Conservation (phyloP, 1,139 yeast species). For the Hyphopichia buzzinii region DNA sequence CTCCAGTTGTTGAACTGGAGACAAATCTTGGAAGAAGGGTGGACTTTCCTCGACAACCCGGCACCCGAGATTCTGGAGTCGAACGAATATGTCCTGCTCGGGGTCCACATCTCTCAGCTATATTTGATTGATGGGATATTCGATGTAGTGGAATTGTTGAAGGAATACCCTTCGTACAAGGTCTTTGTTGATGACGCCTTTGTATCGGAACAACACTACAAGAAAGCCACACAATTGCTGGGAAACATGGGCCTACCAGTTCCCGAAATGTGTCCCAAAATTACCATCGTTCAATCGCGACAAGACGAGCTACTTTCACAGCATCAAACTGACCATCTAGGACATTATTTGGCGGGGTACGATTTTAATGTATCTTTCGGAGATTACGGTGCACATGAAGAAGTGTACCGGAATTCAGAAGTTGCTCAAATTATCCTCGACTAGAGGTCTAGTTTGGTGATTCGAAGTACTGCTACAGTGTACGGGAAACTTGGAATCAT, state of each 20-base stretch:
- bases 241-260: neutral
- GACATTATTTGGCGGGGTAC: slow-evolving; percentile 12
- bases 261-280: neutral
- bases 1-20: slow-evolving; percentile 49
- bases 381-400: slow-evolving; percentile 35
- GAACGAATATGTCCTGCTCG: neutral
- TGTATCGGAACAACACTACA: slow-evolving; percentile 15
- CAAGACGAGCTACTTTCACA: slow-evolving; percentile 35
- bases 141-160: slow-evolving; percentile 26
- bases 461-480: too few relatives aligned
- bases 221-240: slow-evolving; percentile 23
- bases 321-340: slow-evolving; percentile 21
- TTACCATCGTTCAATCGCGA: slow-evolving; percentile 25
- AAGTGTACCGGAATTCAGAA: slow-evolving; percentile 25
- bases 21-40: slow-evolving; percentile 16
- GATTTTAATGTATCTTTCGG: slow-evolving; percentile 12
- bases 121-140: slow-evolving; percentile 41
- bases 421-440: slow-evolving; percentile 14
- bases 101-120: slow-evolving; percentile 4
- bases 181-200: slow-evolving; percentile 37
- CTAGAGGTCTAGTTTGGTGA: too few relatives aligned
- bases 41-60: neutral
- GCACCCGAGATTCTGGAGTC: neutral
- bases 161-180: slow-evolving; percentile 30
- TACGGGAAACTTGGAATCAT: too few relatives aligned